These are phyloP conservation scores for Herpetomonas tarakana DNA, from an alignment of 208 protist genomes.

Conservation along the genomic window DNA sequence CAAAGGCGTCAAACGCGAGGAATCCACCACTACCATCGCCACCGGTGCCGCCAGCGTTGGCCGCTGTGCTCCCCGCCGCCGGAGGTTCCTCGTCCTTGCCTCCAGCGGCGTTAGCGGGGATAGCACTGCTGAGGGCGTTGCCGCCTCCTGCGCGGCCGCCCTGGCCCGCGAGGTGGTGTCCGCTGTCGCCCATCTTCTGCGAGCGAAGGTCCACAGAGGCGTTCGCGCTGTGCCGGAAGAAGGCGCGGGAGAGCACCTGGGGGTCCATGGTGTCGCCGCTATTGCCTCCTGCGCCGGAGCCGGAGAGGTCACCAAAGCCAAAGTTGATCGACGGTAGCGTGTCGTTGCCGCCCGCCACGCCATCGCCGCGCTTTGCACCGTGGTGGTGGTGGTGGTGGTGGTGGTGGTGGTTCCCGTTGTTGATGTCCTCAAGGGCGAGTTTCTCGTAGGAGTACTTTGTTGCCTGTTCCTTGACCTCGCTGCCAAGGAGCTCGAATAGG, in stretches of 20 bases:
- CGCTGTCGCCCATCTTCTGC: not conserved
- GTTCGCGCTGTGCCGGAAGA: not conserved
- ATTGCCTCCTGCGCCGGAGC: not conserved
- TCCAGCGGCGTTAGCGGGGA: not conserved
- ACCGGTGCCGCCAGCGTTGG: not conserved
- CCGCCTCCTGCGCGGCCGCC: not conserved
- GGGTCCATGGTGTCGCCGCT: slow-evolving; percentile 6
- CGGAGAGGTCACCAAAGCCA: slow-evolving; percentile 12
- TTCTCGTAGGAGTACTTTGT: slow-evolving; percentile 18
- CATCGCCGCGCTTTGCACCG: not conserved
- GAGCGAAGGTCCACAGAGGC: not conserved
- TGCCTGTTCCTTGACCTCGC: not conserved
- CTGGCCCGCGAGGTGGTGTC: not conserved
- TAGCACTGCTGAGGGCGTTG: not conserved
- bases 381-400: no score
- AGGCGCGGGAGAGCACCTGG: slow-evolving; percentile 3
- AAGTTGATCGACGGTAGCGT: slow-evolving; percentile 19
- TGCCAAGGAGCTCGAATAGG: slow-evolving; percentile 31
- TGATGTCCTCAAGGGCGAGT: slow-evolving; percentile 14
- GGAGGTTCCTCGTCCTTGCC: not conserved
- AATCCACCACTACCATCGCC: not conserved
- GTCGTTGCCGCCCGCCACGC: not conserved
- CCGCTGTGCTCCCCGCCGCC: not conserved
- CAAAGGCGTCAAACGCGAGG: not conserved
- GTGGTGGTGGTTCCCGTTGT: slow-evolving; percentile 3